Base-by-base conservation (phyloP, 2,329 filamentous ascomycete genomes). In the Epichloe baconii region DNA sequence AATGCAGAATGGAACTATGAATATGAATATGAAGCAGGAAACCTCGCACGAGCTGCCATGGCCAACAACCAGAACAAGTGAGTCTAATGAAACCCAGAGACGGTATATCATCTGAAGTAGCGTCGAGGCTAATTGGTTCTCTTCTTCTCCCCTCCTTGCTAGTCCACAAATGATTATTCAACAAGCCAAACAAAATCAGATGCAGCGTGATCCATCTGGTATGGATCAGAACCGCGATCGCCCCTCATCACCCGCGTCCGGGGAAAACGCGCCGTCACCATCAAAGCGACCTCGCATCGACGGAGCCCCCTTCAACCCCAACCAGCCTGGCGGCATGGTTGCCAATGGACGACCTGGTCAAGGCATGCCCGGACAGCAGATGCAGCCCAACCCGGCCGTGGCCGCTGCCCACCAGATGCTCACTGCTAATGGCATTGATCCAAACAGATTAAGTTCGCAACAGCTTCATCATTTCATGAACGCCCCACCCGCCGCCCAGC, bases 181-280 rank as follows among this genome's bases (percentile, higher is more conserved):
- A 56, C 78, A 82, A 59, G 78, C 79, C 66, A 83, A 89, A 69
- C 81, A 86, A 61, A 82, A 83, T 52, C 82, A 86, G 64, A 94
- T 95, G 86, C 86, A 91, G 65, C 79, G 88, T 54, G 88, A 95
- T 61, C 86, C 87, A 50, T 91, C 88, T 15, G 83, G 85, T 55
- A 88, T 93, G 79, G 88, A 95, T 60, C 85, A 85, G 67, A 88
- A 85, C 68, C 86, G 85, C 54, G 82, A 84, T 56, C 81, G 89
- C 53, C 84, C 88, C 31, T 82, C 84, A 52, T 95, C 91, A 36
- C 91, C 91, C 7, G 82, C 83, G 48, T 84, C 85, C 38, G 83
- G 82, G 50, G 90, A 96, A 49, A 93, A 93, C 62, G 89, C 88
- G 26, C 88, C 89, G 4, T 97, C 91, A 35, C 91, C 91, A 2